Conservation (phyloP, 345 rosid species). For the Brassica carinata region DNA sequence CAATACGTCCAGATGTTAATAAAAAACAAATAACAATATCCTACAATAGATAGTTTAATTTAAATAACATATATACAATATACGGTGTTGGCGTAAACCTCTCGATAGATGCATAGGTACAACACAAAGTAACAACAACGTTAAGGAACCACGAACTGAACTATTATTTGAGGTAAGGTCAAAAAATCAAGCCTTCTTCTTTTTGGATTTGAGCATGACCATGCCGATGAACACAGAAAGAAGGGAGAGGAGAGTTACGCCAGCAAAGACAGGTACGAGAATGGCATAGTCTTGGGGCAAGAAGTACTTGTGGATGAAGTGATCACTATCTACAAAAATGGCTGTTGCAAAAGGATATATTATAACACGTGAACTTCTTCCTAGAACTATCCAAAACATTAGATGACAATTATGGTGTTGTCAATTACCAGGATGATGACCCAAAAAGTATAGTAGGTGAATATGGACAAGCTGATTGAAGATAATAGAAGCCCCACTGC, state of each 20-base stretch:
- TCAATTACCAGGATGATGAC: slow-evolving; percentile 56
- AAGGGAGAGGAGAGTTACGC: slow-evolving; percentile 66
- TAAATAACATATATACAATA: no score
- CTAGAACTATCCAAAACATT: not conserved
- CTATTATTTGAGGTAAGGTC: not conserved
- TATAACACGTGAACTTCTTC: not conserved
- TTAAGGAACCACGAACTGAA: slow-evolving; percentile 10
- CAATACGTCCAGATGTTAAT: no score
- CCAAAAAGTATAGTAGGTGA: slow-evolving; percentile 96
- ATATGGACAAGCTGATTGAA: slow-evolving; percentile 69
- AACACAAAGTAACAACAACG: slow-evolving; percentile 5
- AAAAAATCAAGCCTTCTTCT: slow-evolving; percentile 64
- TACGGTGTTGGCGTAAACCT: not conserved
- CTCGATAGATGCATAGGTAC: slow-evolving; percentile 14
- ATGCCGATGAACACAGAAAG: slow-evolving; percentile 69
- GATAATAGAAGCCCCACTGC: slow-evolving; percentile 79
- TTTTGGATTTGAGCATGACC: slow-evolving; percentile 82
- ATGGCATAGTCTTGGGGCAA: slow-evolving; percentile 85
- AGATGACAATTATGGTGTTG: not conserved
- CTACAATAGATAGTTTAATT: no score
- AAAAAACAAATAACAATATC: no score
- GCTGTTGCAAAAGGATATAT: slow-evolving; percentile 58
- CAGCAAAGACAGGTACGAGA: slow-evolving; percentile 72
- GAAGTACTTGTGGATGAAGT: slow-evolving; percentile 86
- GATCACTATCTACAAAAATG: slow-evolving; percentile 90